These are phyloP conservation scores for Cephalotrichum gorgonifer DNA, from an alignment of 2,329 filamentous ascomycete species.

Conservation along the genomic window DNA sequence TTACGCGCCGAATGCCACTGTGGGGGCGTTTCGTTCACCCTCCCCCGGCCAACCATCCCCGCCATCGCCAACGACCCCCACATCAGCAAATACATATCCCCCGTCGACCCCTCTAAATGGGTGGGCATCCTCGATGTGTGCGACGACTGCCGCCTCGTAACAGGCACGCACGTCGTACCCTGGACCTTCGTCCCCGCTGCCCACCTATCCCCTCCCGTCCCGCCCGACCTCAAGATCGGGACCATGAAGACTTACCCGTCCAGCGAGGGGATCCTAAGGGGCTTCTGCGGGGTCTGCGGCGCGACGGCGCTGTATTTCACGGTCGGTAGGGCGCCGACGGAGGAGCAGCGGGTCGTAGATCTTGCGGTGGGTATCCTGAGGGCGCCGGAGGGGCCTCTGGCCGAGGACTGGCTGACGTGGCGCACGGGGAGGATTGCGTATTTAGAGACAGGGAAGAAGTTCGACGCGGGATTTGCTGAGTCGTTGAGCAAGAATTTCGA, in stretches of 20 bases:
- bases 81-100: slow-evolving; percentile 23
- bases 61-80: slow-evolving; percentile 16
- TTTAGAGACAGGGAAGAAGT: slow-evolving; percentile 22
- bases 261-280: slow-evolving; percentile 25
- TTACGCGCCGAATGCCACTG: slow-evolving; percentile 35
- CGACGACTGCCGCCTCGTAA: slow-evolving; percentile 31
- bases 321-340: slow-evolving; percentile 15
- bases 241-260: slow-evolving; percentile 31
- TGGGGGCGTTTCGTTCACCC: slow-evolving; percentile 34
- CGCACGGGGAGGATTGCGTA: slow-evolving; percentile 22
- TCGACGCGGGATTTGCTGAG: slow-evolving; percentile 23
- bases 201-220: slow-evolving; percentile 24
- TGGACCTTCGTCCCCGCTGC: slow-evolving; percentile 31
- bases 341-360: slow-evolving; percentile 25
- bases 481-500: slow-evolving; percentile 25
- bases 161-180: slow-evolving; percentile 27
- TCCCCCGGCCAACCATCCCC: slow-evolving; percentile 25
- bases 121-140: slow-evolving; percentile 28
- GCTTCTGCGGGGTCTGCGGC: slow-evolving; percentile 35
- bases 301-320: slow-evolving; percentile 29
- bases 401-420: slow-evolving; percentile 37
- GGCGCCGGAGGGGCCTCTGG: slow-evolving; percentile 30
- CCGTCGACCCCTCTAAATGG: slow-evolving; percentile 29
- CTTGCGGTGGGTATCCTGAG: slow-evolving; percentile 32
- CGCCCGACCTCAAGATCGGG: slow-evolving; percentile 25